A percentile compares a stretch with the other conserved stretches of the same genome.
These are phyloP conservation scores for Yarrowia keelungensis DNA, from an alignment of 805 yeast genomes.

Conservation along the genomic window DNA sequence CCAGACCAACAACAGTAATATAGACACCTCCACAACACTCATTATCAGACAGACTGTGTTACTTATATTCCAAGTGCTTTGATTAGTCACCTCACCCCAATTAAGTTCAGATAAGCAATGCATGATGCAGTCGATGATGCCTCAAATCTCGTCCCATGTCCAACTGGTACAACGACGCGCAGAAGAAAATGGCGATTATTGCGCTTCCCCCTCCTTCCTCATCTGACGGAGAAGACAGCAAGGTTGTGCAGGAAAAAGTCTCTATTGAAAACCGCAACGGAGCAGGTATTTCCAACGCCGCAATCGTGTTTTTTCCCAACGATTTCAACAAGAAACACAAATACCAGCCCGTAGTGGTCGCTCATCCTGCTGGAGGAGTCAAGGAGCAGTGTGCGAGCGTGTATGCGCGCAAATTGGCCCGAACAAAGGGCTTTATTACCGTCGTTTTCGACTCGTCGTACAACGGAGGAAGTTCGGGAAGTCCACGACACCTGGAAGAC, in stretches of 20 bases:
- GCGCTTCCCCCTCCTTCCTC: constrained; percentile 19
- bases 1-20: too few relatives aligned
- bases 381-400: constrained; percentile 42
- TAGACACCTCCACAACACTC: too few relatives aligned
- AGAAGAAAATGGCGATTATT: constrained; percentile 13
- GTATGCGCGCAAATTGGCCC: constrained; percentile 39
- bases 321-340: constrained; percentile 36
- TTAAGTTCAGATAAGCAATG: constrained; percentile 1
- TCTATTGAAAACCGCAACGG: neutral
- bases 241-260: constrained; percentile 1
- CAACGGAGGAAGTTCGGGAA: constrained; percentile 42
- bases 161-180: constrained; percentile 14
- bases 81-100: neutral
- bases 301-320: constrained; percentile 16
- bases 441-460: constrained; percentile 41
- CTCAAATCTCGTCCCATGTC: neutral
- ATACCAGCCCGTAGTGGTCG: constrained; percentile 39
- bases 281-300: constrained; percentile 3
- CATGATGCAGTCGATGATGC: neutral
- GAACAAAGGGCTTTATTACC: constrained; percentile 33
- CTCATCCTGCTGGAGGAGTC: constrained; percentile 40
- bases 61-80: too few relatives aligned
- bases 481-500: constrained; percentile 40
- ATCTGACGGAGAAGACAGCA: constrained; percentile 2
- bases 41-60: too few relatives aligned